These are phyloP conservation scores for Trichoderma harzianum DNA, from an alignment of 2,329 filamentous ascomycete genomes.

Conservation along the genomic window DNA sequence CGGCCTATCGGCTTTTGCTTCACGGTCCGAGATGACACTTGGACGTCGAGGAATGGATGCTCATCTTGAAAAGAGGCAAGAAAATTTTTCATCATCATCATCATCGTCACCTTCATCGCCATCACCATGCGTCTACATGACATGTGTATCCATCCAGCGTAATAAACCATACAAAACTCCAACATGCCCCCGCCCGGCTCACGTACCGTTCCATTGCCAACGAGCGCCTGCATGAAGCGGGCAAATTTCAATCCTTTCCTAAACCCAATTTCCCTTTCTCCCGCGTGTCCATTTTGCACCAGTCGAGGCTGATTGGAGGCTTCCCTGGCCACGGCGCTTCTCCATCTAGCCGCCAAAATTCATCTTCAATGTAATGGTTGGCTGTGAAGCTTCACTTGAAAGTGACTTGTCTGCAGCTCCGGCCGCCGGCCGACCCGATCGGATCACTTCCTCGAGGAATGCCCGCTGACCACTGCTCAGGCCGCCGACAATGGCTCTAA, in stretches of 20 bases:
- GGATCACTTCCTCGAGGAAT: slow-evolving; percentile 79
- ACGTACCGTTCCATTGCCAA: not conserved
- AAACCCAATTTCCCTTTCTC: not conserved
- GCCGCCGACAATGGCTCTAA: slow-evolving; percentile 68
- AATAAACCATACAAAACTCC: slow-evolving; percentile 14
- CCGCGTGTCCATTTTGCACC: not conserved
- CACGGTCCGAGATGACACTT: not conserved
- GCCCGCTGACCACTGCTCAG: slow-evolving; percentile 68
- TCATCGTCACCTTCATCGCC: not conserved
- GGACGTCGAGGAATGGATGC: slow-evolving; percentile 1
- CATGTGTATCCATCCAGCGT: slow-evolving; percentile 1
- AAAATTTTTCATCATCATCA: not conserved
- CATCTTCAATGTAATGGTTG: slow-evolving; percentile 93
- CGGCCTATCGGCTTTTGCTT: slow-evolving; percentile 3
- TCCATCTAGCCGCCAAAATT: slow-evolving; percentile 62
- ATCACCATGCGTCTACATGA: slow-evolving; percentile 7
- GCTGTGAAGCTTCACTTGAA: slow-evolving; percentile 53
- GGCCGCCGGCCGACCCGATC: slow-evolving; percentile 54
- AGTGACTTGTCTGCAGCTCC: slow-evolving; percentile 38
- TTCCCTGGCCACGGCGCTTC: not conserved
- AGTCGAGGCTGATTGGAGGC: not conserved
- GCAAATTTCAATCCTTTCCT: not conserved
- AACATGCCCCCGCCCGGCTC: not conserved
- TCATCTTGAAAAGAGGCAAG: not conserved
- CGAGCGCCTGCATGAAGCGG: slow-evolving; percentile 3